Conservation (phyloP, 352 stramenopile species). For the Detonula confervacea region DNA sequence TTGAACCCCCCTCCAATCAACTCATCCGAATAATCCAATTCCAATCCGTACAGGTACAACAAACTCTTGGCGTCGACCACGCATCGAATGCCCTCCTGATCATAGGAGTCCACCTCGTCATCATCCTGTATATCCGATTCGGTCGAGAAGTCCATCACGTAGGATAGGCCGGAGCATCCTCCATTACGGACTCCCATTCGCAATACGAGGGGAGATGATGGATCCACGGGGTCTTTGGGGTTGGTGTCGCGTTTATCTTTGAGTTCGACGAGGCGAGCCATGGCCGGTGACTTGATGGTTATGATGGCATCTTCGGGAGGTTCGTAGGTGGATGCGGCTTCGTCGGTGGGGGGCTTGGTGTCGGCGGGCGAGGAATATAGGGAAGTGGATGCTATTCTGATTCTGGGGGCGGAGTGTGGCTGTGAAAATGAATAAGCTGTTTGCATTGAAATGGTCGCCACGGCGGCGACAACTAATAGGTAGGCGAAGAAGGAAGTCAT, state of each 20-base stretch:
- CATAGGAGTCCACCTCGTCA: conserved; percentile 87
- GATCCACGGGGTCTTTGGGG: conserved; percentile 42
- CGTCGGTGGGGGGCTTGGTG: conserved; percentile 7
- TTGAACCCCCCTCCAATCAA: conserved; percentile 90
- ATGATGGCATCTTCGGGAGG: conserved; percentile 77
- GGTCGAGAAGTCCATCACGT: conserved; percentile 88
- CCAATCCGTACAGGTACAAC: conserved; percentile 89
- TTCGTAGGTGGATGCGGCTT: conserved; percentile 37
- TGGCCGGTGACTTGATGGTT: conserved; percentile 76
- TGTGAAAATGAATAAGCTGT: too few relatives aligned
- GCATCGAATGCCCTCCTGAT: conserved; percentile 80
- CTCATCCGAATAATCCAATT: conserved; percentile 89
- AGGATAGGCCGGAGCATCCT: conserved; percentile 86
- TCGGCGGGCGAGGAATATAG: conserved; percentile 39
- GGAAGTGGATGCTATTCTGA: too few relatives aligned
- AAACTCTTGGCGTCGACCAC: conserved; percentile 88
- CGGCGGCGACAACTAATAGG: too few relatives aligned
- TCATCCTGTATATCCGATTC: conserved; percentile 85
- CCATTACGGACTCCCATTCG: conserved; percentile 85
- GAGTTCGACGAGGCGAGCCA: conserved; percentile 78
- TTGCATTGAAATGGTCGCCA: too few relatives aligned
- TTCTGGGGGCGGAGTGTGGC: too few relatives aligned
- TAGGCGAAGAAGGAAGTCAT: too few relatives aligned
- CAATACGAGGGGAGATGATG: conserved; percentile 56
- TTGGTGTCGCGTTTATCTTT: conserved; percentile 66